These are phyloP conservation scores for Xylaria telfairii DNA, from an alignment of 495 filamentous ascomycete genomes.

Conservation along the genomic window DNA sequence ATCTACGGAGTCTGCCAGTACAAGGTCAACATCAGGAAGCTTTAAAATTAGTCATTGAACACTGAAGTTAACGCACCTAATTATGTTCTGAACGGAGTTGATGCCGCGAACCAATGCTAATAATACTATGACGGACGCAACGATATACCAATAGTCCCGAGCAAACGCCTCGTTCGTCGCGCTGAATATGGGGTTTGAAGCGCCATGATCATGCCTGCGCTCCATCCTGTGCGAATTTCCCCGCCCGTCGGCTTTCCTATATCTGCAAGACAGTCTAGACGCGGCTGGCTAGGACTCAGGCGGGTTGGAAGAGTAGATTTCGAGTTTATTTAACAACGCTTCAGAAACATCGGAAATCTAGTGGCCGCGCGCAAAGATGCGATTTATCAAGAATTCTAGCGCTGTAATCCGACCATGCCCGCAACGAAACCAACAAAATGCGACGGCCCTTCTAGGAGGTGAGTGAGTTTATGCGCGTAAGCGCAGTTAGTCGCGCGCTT, in stretches of 20 bases:
- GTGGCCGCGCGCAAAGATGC: neutral
- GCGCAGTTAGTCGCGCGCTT: neutral
- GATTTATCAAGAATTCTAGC: neutral
- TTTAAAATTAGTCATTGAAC: neutral
- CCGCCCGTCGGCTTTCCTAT: neutral
- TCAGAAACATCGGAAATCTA: neutral
- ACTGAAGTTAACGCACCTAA: slow-evolving; percentile 37
- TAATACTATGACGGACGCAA: slow-evolving; percentile 48
- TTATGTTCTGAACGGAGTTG: slow-evolving; percentile 43
- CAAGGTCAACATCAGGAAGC: slow-evolving; percentile 19
- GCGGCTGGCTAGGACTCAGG: neutral
- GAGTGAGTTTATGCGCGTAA: neutral
- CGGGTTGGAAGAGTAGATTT: neutral
- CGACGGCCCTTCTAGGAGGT: neutral
- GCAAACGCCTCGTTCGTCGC: slow-evolving; percentile 50
- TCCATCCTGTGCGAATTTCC: slow-evolving; percentile 36
- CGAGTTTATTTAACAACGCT: neutral
- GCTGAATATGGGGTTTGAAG: slow-evolving; percentile 41
- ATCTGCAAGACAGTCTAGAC: neutral
- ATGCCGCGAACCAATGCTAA: slow-evolving; percentile 45
- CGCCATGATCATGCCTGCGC: slow-evolving; percentile 28
- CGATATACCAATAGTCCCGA: slow-evolving; percentile 57
- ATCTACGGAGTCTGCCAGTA: slow-evolving; percentile 45
- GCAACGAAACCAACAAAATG: neutral
- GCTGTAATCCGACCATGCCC: neutral